These are phyloP conservation scores for Malassezia sp. DNA, from an alignment of 1,284 basidiomycete genomes.

Conservation along the genomic window DNA sequence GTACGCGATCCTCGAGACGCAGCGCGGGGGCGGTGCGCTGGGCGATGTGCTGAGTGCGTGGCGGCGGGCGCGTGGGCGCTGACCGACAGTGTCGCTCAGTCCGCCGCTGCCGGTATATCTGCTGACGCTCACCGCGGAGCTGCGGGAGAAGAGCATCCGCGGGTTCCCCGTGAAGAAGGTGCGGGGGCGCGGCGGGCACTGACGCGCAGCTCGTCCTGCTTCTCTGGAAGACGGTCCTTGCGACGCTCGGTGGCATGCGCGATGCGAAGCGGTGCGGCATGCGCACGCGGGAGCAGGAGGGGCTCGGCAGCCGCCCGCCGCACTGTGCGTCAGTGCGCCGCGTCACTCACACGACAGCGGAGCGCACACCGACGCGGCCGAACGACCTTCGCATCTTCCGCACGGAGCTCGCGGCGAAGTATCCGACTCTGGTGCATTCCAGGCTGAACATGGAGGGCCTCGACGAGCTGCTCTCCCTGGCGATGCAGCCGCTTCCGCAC, in stretches of 20 bases:
- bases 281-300: conserved; percentile 65
- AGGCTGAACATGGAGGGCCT: conserved; percentile 47
- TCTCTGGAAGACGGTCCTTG: conserved; percentile 86
- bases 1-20: conserved; percentile 42
- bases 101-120: conserved; percentile 87
- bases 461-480: conserved; percentile 21
- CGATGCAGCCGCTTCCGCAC: conserved; percentile 9
- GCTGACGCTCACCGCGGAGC: conserved; percentile 71
- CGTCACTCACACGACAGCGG: conserved; percentile 16
- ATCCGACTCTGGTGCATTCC: conserved; percentile 49
- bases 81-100: conserved; percentile 55
- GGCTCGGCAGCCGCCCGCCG: conserved; percentile 43
- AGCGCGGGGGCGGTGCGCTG: conserved; percentile 33
- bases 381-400: conserved; percentile 37
- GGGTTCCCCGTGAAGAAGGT: conserved; percentile 52
- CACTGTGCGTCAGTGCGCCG: no score
- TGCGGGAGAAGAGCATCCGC: conserved; percentile 86
- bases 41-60: conserved; percentile 28
- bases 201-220: conserved; percentile 90
- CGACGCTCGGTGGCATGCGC: conserved; percentile 80
- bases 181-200: no score
- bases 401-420: conserved; percentile 40
- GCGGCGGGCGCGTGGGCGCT: no score
- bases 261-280: conserved; percentile 75
- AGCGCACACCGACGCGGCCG: conserved; percentile 31